A percentile compares a stretch with the other conserved stretches of the same genome.
Evolutionary conservation across 306 rosid species (phyloP).

Genomic region (Mucuna pruriens): DNA sequence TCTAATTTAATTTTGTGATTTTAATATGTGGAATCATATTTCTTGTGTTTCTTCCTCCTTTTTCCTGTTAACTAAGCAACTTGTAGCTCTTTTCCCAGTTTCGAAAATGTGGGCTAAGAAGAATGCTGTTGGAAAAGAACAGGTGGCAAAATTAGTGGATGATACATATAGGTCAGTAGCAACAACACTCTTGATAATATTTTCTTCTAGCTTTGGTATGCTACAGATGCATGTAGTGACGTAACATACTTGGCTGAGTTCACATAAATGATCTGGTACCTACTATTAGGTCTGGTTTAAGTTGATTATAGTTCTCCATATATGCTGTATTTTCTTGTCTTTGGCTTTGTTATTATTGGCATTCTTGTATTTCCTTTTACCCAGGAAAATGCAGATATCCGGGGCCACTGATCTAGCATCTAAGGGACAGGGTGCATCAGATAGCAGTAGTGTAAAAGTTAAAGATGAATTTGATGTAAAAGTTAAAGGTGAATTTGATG

Average conservation of each 20-base stretch:
- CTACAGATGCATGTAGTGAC: constrained; percentile 20
- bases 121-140: constrained; percentile 84
- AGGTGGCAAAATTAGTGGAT: constrained; percentile 90
- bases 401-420: constrained; percentile 94
- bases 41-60: constrained; percentile 10
- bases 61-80: constrained; percentile 1
- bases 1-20: constrained; percentile 9
- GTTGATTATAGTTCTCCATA: constrained; percentile 10
- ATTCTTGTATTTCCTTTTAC: constrained; percentile 27
- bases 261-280: constrained; percentile 1
- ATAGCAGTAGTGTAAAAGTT: constrained; percentile 77
- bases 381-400: constrained; percentile 95
- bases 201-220: constrained; percentile 11
- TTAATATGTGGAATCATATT: background rate
- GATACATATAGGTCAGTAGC: constrained; percentile 87
- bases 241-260: constrained; percentile 16
- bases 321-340: background rate
- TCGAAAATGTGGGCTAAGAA: constrained; percentile 78
- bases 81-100: constrained; percentile 47
- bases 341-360: constrained; percentile 26
- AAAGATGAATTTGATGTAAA: constrained; percentile 78
- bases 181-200: background rate
- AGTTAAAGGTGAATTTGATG: constrained; percentile 82
- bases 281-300: constrained; percentile 26
- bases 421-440: constrained; percentile 81